phyloP scores from a whole-genome alignment of 192 early-diverging fungal species.

The Coemansia sp. region DNA sequence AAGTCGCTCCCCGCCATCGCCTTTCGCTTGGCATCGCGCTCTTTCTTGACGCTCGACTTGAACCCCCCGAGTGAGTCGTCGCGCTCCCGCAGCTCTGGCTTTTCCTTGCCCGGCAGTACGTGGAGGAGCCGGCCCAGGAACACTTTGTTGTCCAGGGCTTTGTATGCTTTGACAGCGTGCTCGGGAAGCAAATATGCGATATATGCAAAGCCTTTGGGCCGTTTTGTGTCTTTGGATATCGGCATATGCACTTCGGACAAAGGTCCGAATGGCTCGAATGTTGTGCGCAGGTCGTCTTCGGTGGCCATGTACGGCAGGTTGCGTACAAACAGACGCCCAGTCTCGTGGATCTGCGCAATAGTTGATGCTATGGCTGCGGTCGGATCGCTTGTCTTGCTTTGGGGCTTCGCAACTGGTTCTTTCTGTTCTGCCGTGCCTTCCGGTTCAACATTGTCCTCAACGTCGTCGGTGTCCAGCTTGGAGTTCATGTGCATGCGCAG shows the following conservation, averaged over 20 bases:
- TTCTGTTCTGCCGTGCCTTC: background rate
- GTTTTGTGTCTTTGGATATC: conserved; percentile 87
- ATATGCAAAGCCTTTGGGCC: conserved; percentile 92
- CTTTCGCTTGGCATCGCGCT: conserved; percentile 81
- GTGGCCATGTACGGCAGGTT: conserved; percentile 92
- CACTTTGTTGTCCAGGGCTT: conserved; percentile 74
- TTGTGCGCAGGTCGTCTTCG: conserved; percentile 77
- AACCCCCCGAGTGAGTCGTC: conserved; percentile 56
- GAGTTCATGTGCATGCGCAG: conserved; percentile 65
- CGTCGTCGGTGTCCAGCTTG: conserved; percentile 15
- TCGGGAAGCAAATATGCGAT: conserved; percentile 87
- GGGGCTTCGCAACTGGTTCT: conserved; percentile 6
- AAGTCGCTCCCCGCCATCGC: conserved; percentile 77
- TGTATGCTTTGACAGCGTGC: conserved; percentile 89
- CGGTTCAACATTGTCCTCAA: conserved; percentile 8
- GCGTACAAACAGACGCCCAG: conserved; percentile 90
- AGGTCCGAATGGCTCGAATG: conserved; percentile 87
- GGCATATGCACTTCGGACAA: conserved; percentile 95
- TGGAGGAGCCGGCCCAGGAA: conserved; percentile 94
- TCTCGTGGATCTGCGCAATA: conserved; percentile 82
- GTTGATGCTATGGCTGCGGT: conserved; percentile 26
- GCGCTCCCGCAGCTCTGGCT: conserved; percentile 49
- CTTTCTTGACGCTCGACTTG: conserved; percentile 71
- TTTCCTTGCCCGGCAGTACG: conserved; percentile 86
- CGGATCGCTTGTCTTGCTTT: conserved; percentile 16